Evolutionary conservation across 1,284 basidiomycete genomes (phyloP).

Genomic region (Chondrostereum purpureum): DNA sequence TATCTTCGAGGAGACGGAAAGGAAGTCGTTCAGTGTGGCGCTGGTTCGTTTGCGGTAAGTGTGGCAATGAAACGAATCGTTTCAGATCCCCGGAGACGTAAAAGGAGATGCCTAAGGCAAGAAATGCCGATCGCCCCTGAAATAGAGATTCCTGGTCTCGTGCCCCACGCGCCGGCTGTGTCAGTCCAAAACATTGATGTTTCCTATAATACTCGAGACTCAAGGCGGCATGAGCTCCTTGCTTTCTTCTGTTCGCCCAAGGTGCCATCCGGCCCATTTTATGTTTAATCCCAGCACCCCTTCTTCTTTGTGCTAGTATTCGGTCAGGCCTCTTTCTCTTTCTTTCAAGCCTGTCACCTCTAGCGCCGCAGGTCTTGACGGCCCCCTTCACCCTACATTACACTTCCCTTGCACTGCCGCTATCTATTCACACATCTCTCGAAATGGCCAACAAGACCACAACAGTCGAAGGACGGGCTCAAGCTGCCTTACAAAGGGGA

Average conservation of each 20-base stretch:
- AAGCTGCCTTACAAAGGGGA: constrained; percentile 43
- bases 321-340: not conserved
- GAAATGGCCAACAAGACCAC: constrained; percentile 42
- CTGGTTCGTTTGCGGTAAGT: not conserved
- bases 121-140: not conserved
- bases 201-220: not conserved
- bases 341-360: not conserved
- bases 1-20: not conserved
- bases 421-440: constrained; percentile 5
- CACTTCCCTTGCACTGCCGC: constrained; percentile 1
- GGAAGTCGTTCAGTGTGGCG: not conserved
- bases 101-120: not conserved
- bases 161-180: not conserved
- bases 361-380: constrained; percentile 3
- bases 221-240: not conserved
- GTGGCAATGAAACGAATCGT: not conserved
- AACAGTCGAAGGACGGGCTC: constrained; percentile 24
- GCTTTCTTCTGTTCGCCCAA: not conserved
- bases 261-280: not conserved
- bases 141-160: not conserved
- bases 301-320: not conserved
- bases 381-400: not conserved
- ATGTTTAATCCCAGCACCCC: not conserved
- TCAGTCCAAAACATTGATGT: not conserved
- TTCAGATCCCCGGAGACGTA: not conserved